These are phyloP conservation scores for Tetrahymena borealis DNA, from an alignment of 73 alveolate species.

Conservation along the genomic window DNA sequence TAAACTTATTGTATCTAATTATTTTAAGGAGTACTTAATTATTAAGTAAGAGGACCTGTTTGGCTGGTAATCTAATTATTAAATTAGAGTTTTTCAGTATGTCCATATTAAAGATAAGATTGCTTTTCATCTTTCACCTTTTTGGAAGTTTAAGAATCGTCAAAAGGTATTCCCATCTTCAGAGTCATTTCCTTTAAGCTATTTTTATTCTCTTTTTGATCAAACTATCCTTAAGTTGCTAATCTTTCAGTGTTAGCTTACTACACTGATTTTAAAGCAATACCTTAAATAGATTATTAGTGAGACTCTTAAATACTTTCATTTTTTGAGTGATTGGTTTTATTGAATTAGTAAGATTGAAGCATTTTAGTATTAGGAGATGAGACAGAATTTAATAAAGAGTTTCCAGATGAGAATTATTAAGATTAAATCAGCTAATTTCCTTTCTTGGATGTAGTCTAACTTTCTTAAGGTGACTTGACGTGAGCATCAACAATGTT, in stretches of 20 bases:
- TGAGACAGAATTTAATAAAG: neutral
- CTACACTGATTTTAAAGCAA: neutral
- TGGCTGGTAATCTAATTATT: neutral
- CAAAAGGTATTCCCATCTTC: neutral
- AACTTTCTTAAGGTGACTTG: neutral
- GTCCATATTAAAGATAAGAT: neutral
- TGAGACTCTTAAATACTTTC: neutral
- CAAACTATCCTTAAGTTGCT: neutral
- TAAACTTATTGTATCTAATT: neutral
- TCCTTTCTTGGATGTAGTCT: neutral
- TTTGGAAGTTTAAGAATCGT: neutral
- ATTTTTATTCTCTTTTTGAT: neutral
- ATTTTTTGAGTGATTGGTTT: neutral
- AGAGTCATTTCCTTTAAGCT: neutral
- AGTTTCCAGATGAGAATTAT: neutral
- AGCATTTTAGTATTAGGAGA: neutral
- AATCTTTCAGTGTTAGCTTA: neutral
- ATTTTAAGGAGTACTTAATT: neutral
- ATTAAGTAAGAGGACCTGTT: neutral
- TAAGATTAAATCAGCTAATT: neutral
- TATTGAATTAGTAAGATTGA: neutral
- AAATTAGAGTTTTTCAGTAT: neutral
- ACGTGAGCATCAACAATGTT: neutral
- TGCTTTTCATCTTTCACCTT: neutral
- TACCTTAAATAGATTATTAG: neutral